A percentile compares a stretch with the other conserved stretches of the same genome.
Evolutionary conservation across 2,329 filamentous ascomycete species (phyloP).

Genomic region (Arthrinium phaeospermum): DNA sequence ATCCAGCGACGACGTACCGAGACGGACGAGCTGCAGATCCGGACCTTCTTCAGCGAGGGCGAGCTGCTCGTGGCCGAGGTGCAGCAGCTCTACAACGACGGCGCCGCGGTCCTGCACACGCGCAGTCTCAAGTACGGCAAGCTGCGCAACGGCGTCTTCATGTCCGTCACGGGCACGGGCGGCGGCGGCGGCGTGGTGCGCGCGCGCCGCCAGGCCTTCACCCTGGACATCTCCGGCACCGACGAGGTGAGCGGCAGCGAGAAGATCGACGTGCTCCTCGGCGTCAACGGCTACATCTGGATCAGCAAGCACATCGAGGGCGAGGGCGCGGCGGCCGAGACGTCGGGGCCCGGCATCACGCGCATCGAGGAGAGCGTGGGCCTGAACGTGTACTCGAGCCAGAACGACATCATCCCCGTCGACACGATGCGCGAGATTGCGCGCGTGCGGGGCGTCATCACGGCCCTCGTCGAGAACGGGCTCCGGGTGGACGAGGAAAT

Average conservation of each 20-base stretch:
- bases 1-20: conserved; percentile 90
- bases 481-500: conserved; percentile 89
- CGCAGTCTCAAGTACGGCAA: conserved; percentile 93
- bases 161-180: conserved; percentile 80
- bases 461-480: conserved; percentile 80
- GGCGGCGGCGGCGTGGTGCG: conserved; percentile 87
- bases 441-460: conserved; percentile 79
- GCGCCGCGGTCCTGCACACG: conserved; percentile 86
- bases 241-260: conserved; percentile 51
- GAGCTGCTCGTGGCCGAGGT: conserved; percentile 95
- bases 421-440: conserved; percentile 88
- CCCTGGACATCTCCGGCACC: conserved; percentile 59
- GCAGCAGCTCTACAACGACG: conserved; percentile 85
- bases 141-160: conserved; percentile 89
- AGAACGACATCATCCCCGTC: conserved; percentile 84
- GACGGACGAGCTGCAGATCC: conserved; percentile 95
- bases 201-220: conserved; percentile 86
- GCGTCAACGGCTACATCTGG: conserved; percentile 97
- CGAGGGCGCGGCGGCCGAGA: conserved; percentile 51
- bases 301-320: conserved; percentile 82
- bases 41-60: conserved; percentile 95
- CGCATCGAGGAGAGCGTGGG: conserved; percentile 87
- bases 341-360: conserved; percentile 69
- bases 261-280: conserved; percentile 84
- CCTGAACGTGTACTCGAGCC: conserved; percentile 87